Evolutionary conservation across 352 stramenopile species (phyloP).

Genomic region (Phytopythium ostracodes): DNA sequence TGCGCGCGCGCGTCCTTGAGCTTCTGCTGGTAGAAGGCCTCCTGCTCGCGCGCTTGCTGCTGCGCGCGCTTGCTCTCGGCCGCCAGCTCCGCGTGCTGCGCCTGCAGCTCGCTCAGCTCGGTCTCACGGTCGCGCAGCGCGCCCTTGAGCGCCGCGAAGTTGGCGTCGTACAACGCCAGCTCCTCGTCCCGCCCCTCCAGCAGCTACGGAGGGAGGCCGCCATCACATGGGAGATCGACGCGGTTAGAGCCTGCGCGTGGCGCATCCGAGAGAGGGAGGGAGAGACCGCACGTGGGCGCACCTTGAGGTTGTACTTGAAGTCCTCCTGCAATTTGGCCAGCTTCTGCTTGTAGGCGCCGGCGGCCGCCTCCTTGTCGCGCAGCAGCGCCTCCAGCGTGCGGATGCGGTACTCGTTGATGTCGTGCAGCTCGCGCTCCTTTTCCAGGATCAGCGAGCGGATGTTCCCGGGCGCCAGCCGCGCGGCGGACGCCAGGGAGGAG

Average conservation of each 20-base stretch:
- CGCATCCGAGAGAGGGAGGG: too few species aligned
- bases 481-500: neutral
- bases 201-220: conserved; percentile 29
- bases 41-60: conserved; percentile 36
- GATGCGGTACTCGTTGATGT: conserved; percentile 92
- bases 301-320: conserved; percentile 92
- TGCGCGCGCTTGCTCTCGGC: conserved; percentile 46
- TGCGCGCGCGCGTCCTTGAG: conserved; percentile 69
- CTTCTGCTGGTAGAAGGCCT: conserved; percentile 61
- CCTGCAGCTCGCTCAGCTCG: conserved; percentile 64
- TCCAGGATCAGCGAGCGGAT: conserved; percentile 87
- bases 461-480: conserved; percentile 44
- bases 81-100: conserved; percentile 47
- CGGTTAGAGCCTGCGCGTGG: too few species aligned
- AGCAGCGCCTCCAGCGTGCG: conserved; percentile 70
- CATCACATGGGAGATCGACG: too few species aligned
- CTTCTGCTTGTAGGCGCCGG: conserved; percentile 57
- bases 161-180: conserved; percentile 83
- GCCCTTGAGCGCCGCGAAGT: conserved; percentile 75
- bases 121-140: conserved; percentile 68
- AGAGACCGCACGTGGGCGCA: conserved; percentile 6
- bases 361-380: conserved; percentile 62
- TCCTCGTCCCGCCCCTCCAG: conserved; percentile 90
- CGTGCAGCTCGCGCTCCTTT: conserved; percentile 90
- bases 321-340: conserved; percentile 88